Percentiles rank a stretch among this genome's conserved stretches.
Evolutionary conservation across 352 stramenopile species (phyloP).

Genomic region (Globisporangium middletonii): DNA sequence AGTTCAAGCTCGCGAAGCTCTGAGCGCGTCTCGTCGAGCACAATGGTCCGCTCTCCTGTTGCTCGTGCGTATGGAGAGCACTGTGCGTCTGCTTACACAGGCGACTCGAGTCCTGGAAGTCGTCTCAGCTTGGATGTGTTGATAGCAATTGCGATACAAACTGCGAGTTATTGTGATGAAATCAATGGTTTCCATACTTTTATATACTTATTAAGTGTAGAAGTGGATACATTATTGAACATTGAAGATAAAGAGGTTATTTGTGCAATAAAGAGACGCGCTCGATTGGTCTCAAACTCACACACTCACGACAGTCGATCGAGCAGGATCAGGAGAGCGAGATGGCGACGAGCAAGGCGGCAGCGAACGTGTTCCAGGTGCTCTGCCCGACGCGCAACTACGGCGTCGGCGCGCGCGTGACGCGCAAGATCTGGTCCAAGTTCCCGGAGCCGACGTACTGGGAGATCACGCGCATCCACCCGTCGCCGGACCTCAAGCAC

Average conservation of each 20-base stretch:
- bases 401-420: constrained; percentile 64
- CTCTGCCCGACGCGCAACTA: constrained; percentile 63
- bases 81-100: too few species aligned
- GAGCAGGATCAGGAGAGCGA: neutral
- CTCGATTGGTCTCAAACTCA: constrained; percentile 3
- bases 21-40: constrained; percentile 15
- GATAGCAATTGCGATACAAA: too few species aligned
- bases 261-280: too few species aligned
- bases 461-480: constrained; percentile 75
- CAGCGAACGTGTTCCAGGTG: constrained; percentile 73
- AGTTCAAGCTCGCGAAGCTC: constrained; percentile 60
- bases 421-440: constrained; percentile 66
- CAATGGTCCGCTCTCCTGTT: too few species aligned
- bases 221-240: too few species aligned
- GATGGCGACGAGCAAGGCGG: constrained; percentile 33
- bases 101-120: too few species aligned
- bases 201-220: too few species aligned
- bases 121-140: too few species aligned
- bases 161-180: too few species aligned
- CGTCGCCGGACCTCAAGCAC: constrained; percentile 75
- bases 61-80: too few species aligned
- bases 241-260: too few species aligned
- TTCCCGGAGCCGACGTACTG: constrained; percentile 71
- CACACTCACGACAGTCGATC: neutral
- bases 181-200: too few species aligned